phyloP scores from a whole-genome alignment of 1,284 basidiomycete species.

The Coniophora puteana region DNA sequence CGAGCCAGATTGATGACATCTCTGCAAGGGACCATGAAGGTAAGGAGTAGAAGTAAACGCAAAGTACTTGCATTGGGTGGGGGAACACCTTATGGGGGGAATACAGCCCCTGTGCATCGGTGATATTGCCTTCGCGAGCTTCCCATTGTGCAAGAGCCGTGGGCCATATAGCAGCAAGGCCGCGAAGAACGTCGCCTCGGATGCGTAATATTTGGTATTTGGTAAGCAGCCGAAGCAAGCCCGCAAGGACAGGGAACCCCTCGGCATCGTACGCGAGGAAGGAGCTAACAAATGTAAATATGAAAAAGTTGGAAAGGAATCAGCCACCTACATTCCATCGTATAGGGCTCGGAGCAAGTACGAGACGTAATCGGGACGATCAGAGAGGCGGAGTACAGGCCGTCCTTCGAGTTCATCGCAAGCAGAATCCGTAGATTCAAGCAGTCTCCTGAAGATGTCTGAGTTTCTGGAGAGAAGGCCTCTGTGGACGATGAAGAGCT shows the following conservation, averaged over 20 bases:
- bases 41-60: conserved; percentile 23
- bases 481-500: conserved; percentile 65
- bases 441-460: conserved; percentile 35
- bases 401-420: conserved; percentile 47
- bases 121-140: conserved; percentile 49
- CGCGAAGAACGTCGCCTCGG: conserved; percentile 49
- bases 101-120: conserved; percentile 45
- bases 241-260: conserved; percentile 48
- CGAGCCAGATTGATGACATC: conserved; percentile 41
- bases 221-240: conserved; percentile 58
- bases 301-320: background rate
- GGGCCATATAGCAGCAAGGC: conserved; percentile 54
- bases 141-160: conserved; percentile 58
- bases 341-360: conserved; percentile 58
- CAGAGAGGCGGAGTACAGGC: conserved; percentile 47
- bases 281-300: conserved; percentile 26
- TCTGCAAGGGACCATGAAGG: conserved; percentile 30
- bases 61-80: conserved; percentile 59
- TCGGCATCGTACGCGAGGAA: conserved; percentile 38
- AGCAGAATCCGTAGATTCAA: conserved; percentile 26
- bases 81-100: conserved; percentile 49
- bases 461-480: conserved; percentile 66
- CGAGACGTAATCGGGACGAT: conserved; percentile 48
- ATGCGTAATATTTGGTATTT: conserved; percentile 56
- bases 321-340: conserved; percentile 48